A percentile compares a stretch with the other conserved stretches of the same genome.
Conservation (phyloP, 1,284 basidiomycete genomes). For the Trichosporon asahii region DNA sequence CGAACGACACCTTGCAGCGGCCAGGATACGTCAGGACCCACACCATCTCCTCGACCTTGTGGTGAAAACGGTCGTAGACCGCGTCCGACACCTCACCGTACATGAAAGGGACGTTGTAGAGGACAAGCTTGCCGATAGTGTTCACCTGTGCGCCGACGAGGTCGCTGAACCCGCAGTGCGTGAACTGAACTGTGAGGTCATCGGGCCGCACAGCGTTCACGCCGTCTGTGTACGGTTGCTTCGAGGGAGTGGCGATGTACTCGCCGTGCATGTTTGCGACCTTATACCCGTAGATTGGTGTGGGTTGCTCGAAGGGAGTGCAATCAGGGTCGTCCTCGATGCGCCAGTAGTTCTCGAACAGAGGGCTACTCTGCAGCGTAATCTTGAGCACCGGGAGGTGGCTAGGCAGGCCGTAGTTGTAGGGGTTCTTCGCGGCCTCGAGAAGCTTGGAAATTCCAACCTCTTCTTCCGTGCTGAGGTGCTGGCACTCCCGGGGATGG, state of each 20-base stretch:
- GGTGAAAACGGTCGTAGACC: background rate
- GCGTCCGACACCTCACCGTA: background rate
- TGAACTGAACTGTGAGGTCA: background rate
- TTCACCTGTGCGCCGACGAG: background rate
- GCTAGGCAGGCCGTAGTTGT: background rate
- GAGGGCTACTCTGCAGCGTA: background rate
- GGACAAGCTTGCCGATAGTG: background rate
- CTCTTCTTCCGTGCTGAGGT: background rate
- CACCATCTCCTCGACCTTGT: background rate
- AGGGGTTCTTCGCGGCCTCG: background rate
- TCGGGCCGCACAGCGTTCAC: background rate
- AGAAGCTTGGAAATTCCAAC: background rate
- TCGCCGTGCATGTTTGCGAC: background rate
- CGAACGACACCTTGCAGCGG: background rate
- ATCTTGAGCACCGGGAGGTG: background rate
- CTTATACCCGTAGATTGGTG: background rate
- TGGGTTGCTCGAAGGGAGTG: background rate
- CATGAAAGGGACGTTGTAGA: background rate
- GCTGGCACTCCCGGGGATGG: background rate
- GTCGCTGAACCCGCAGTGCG: background rate
- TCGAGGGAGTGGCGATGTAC: background rate
- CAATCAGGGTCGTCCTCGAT: background rate
- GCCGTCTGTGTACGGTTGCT: background rate
- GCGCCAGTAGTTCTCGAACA: background rate
- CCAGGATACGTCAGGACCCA: background rate